Percentiles rank a stretch among this genome's conserved stretches.
phyloP scores from a whole-genome alignment of 495 filamentous ascomycete species.

The Astrothelium macrocarpum region DNA sequence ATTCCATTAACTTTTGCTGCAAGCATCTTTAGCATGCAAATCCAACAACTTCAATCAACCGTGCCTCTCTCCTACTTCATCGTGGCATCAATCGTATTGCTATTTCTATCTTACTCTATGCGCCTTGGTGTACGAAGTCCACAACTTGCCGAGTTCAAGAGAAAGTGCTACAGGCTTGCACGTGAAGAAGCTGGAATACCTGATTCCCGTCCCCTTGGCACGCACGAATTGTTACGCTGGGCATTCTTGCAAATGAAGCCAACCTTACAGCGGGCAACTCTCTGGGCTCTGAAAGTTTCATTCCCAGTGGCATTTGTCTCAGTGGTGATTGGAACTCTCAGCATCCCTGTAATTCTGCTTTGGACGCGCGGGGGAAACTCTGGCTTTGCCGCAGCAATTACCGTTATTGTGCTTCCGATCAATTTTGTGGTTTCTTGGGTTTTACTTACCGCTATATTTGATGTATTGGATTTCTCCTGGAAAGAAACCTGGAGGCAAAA shows the following conservation, averaged over 20 bases:
- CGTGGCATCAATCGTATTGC: neutral
- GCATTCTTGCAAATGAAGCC: neutral
- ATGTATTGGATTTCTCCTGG: neutral
- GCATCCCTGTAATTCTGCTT: neutral
- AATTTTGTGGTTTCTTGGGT: neutral
- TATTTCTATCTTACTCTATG: neutral
- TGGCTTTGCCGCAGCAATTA: constrained; percentile 1
- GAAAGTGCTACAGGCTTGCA: neutral
- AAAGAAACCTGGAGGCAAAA: neutral
- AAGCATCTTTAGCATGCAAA: neutral
- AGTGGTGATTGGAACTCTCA: neutral
- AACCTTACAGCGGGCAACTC: neutral
- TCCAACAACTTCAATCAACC: neutral
- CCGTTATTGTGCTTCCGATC: neutral
- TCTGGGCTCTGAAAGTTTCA: neutral
- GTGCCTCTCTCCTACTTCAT: neutral
- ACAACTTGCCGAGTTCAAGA: neutral
- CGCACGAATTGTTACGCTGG: neutral
- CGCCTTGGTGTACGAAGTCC: neutral
- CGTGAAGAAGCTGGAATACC: neutral
- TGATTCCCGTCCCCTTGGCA: neutral
- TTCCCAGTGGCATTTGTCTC: neutral
- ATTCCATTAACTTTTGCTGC: neutral
- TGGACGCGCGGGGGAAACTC: neutral
- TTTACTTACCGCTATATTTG: neutral